Evolutionary conservation across 1,284 basidiomycete genomes (phyloP), one percentile per base, ranked within the genome.

Genomic region (Cystobasidiaceae sp.): DNA sequence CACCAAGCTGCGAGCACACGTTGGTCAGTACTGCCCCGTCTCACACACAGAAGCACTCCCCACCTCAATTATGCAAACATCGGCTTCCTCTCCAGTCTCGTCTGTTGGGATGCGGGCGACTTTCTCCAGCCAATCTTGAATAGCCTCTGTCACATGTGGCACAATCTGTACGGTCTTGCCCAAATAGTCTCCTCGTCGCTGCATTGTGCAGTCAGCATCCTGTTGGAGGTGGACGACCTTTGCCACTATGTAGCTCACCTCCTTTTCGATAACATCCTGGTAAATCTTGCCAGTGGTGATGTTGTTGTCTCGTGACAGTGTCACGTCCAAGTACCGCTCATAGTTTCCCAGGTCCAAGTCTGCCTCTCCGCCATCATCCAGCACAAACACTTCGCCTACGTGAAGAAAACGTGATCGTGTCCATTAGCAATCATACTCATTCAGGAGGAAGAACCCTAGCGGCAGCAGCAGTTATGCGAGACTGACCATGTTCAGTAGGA

Each of bases 211-310:
- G 55, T 37, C 37, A 32, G 63, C 50, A 33, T 27, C 41, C 44
- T 13, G 25, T 25, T 46, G 17, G 19, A 25, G 44, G 28, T 9
- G 23, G 15, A 33, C 5, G 30, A 60, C 21, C 25, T 27, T 11
- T 6, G 17, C 41, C 17, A 21, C 39, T 32, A 25, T 8, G 6
- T 49, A 15, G 33, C 87, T 63, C 67, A 91, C 91, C 87, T 98
- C 94, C 77, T 89, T 92, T 76, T 97, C 93, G 70, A 98, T 98
- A 61, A 98, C 94, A 73, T 97, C 86, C 67, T 87, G 84, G 78
- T 98, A 98, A 64, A 98, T 93, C 81, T 98, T 98, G 52, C 94
- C 94, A 1, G 94, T 98, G 27, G 94, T 98, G 74, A 98, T 90
- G 78, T 98, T 98, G 81, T 98, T 97, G 76, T 98, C 92, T 67